Evolutionary conservation across 495 filamentous ascomycete species (phyloP), one percentile per base, ranked within the genome.

Genomic region (Polyplosphaeria fusca): DNA sequence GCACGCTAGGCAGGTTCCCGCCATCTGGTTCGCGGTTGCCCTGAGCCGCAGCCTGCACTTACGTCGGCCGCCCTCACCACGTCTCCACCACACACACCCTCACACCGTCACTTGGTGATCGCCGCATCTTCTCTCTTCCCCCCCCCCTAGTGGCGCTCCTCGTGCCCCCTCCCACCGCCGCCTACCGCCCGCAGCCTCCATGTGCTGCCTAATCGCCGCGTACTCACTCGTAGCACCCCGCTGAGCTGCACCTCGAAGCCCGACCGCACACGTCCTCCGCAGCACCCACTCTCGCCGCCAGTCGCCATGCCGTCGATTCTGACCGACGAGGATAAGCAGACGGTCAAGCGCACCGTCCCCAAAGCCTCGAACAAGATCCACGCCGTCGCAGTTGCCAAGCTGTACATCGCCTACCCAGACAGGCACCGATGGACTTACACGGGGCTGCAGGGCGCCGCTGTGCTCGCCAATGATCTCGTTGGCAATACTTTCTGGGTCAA

Each of bases 401-500:
- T 98, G 61, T 97, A 96, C 73, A 81, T 97, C 68, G 91, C 91
- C 60, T 86, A 96, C 70, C 93, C 93, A 14, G 83, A 94, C 70
- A 80, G 76, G 56, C 82, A 84, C 47, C 84, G 77, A 90, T 98
- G 93, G 93, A 88, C 83, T 18, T 94, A 91, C 69, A 95, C 94
- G 2, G 93, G 94, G 18, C 74, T 98, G 45, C 92, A 95, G 69
- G 93, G 93, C 16, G 93, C 93, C 42, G 81, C 81, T n/a, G 93
- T 97, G 18, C 79, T 98, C 51, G 88, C 90, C 47, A 91, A 98
- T 70, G 93, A 98, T 68, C 68, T 92, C 26, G 90, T 97, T 18
- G 93, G 93, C 51, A 86, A 94, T 67, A 96, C 94, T 2, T 93
- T 89, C 71, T 98, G 93, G 88, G 73, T 98, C 56, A 98, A 98